Conservation (phyloP, 305 asterid species). For the Solanum hybrid region DNA sequence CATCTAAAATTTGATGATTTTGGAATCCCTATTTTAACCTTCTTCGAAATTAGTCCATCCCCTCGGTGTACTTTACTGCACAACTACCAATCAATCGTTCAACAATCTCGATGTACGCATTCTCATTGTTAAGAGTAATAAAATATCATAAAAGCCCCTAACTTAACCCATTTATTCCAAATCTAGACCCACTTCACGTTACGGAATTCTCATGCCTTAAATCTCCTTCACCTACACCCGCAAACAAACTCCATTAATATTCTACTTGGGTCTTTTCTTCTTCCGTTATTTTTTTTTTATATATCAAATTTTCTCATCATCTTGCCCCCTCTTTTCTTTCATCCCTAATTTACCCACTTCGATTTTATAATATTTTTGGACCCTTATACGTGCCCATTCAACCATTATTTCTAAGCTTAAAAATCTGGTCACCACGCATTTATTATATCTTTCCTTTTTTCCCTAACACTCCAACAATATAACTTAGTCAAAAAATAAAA, state of each 20-base stretch:
- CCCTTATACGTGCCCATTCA: conserved; percentile 14
- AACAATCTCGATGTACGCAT: background rate
- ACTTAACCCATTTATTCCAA: background rate
- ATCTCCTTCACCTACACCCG: background rate
- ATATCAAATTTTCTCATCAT: background rate
- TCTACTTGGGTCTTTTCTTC: background rate
- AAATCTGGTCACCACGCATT: conserved; percentile 13
- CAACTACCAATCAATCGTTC: background rate
- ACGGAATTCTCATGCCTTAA: conserved; percentile 5
- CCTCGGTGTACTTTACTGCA: background rate
- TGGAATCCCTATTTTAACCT: background rate
- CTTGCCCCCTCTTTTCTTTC: background rate
- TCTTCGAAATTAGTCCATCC: background rate
- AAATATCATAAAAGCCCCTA: background rate
- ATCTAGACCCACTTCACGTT: conserved; percentile 11
- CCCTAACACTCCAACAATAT: conserved; percentile 8
- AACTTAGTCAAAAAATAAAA: conserved; percentile 2
- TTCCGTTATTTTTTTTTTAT: background rate
- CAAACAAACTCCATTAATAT: background rate
- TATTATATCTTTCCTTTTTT: background rate
- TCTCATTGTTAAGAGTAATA: too few species aligned
- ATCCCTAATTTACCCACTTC: background rate
- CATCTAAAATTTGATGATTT: background rate
- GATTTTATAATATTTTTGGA: background rate
- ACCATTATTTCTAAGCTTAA: conserved; percentile 6